Base-by-base conservation (phyloP, 208 protist genomes). In the Acanthamoeba rhysodes region DNA sequence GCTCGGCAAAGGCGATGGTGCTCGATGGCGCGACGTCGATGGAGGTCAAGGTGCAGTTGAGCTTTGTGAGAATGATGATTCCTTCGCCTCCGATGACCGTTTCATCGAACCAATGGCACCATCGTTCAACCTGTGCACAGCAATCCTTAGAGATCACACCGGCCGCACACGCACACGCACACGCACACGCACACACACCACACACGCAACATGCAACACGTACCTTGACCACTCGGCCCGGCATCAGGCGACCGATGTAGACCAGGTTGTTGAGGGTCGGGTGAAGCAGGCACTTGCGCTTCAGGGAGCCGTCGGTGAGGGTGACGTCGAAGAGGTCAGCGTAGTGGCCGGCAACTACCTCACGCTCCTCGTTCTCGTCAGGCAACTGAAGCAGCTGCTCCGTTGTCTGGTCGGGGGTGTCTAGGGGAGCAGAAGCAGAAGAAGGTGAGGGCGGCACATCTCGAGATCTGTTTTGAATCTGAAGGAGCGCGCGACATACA, bases 211-310 rank as follows among this genome's bases (percentile, higher is more conserved):
- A 10, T 12, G 55, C 18, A 34, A 6, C 18, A 53, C 48, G 29
- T 32, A 93, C 87, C 87, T 74, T 34, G 16, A 93, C 32, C 4
- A 93, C 34, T 10, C 18, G 9, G 87, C 34, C 59, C 37, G 87
- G 62, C 34, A 55, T 7, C 32, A 93, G 59, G 12, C 55, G 87
- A 18, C 87, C 87, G 37, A 37, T 16, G 37, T 68, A 93, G 87
- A 93, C 59, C 8, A 93, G 87, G 41, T 76, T 50, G 27, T 93
- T 93, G 22, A 93, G 87, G 6, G 87, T n/a, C 4, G 87, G 87
- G 37, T 93, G 87, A 7, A 93, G 64, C 59, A 93, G 27, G 62
- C 87, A 93, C 62, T 93, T 93, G 62, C 87, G 64, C 37, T 93
- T 68, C n/a, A 50, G 59, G 12, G 22, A 16, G 53, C 87, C 87